Evolutionary conservation across 2,329 filamentous ascomycete species (phyloP).

Genomic region (Trichoderma simmonsii): DNA sequence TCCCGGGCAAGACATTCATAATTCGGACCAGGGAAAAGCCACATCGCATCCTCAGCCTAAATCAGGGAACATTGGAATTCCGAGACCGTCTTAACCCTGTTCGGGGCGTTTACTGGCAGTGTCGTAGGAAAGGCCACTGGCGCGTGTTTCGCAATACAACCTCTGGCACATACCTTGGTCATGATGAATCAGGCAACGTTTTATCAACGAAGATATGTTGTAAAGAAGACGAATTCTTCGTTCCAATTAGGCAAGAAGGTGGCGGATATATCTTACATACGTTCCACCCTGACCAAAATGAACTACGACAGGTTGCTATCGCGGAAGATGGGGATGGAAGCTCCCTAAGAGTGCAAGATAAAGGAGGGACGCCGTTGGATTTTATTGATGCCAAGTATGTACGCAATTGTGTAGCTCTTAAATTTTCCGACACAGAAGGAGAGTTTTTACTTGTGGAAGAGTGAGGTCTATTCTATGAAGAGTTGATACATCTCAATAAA

Average conservation of each 20-base stretch:
- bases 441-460: background rate
- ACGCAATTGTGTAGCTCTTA: background rate
- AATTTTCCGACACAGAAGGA: background rate
- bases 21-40: background rate
- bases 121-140: background rate
- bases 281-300: rapidly evolving
- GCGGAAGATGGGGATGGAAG: background rate
- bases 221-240: background rate
- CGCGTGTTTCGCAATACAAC: background rate
- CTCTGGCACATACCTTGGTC: background rate
- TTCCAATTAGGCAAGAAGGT: background rate
- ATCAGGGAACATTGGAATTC: rapidly evolving
- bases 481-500: background rate
- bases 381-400: background rate
- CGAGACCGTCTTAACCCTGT: too few species aligned
- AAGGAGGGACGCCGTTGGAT: background rate
- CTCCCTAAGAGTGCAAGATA: too few species aligned
- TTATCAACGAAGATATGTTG: background rate
- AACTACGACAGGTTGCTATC: background rate
- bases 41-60: background rate
- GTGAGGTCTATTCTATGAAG: background rate
- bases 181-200: background rate
- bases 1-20: background rate
- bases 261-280: background rate
- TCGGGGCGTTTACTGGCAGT: background rate